phyloP scores from a whole-genome alignment of 129 eudicot genomes.

The carrot (Daucus carota) region DNA sequence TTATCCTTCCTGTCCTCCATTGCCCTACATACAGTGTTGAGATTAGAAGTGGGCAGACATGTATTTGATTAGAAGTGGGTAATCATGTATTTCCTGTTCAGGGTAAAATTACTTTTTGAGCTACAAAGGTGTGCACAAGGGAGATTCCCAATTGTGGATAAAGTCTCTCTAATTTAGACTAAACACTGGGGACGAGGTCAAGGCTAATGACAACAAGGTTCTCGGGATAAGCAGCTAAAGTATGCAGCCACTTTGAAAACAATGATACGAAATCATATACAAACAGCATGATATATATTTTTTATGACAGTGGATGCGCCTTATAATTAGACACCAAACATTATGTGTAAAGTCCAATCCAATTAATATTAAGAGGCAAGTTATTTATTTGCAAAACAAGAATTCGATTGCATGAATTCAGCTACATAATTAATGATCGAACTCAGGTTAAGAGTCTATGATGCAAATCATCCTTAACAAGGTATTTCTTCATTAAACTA shows the following conservation, averaged over 20 bases:
- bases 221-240: neutral
- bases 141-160: neutral
- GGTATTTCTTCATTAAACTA: neutral
- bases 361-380: neutral
- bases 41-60: neutral
- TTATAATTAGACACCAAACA: neutral
- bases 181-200: neutral
- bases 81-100: neutral
- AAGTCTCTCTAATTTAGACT: neutral
- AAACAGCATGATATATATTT: neutral
- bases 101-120: neutral
- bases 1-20: neutral
- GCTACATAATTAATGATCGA: neutral
- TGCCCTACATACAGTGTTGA: neutral
- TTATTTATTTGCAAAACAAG: neutral
- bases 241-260: conserved; percentile 1
- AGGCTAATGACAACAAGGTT: neutral
- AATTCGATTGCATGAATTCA: neutral
- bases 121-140: neutral
- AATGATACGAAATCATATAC: neutral
- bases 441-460: neutral
- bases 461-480: neutral
- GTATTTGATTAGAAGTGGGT: neutral
- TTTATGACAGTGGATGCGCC: neutral
- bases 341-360: neutral